Base-by-base conservation (phyloP, 129 eudicot species). In the Helichrysum umbraculigerum region DNA sequence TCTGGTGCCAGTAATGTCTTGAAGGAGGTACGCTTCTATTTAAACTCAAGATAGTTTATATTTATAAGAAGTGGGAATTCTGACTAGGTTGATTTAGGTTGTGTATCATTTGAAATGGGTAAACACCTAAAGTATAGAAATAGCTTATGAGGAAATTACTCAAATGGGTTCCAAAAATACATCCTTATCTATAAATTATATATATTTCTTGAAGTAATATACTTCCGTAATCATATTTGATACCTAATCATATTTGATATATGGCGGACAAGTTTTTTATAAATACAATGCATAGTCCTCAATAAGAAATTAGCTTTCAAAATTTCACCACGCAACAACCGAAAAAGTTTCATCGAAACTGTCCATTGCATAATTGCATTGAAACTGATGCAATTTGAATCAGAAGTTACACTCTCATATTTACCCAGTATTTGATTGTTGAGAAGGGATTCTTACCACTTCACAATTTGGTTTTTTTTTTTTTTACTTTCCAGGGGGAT, bases 1-100 rank as follows among this genome's bases (percentile, higher is more conserved):
- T 90, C 98, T 7, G 93, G 90, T 83, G 96, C 97, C 44, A 79
- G 80, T 75, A 78, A 79, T 82, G 91, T 88, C 80, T 74, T 93
- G 86, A 93, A 88, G 85, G 96, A 90, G 97, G 96, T 90, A 85
- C 28, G 20, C 65, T 72, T 50, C 66, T 34, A 34, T 73, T 75
- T 78, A 20, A 72, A 32, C 30, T 63, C 56, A 50, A 34, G 5
- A 30, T 66, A 35, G 29, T 29, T 29, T 9, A 25, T 22, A 63
- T 37, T 64, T 29, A 28, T 51, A 54, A 54, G 8, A 51, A 22
- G 19, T 54, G 9, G 9, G 0, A 19, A 17, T 17, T 54, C 22
- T 54, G 60, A 17, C 5, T 54, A 6, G 60, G 60, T 15, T 54
- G 60, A 54, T 41, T 54, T 4, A 15, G 20, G 22, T 16, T 4